Conservation (phyloP, 768 basidiomycete genomes). For the Hericium rajendrae region DNA sequence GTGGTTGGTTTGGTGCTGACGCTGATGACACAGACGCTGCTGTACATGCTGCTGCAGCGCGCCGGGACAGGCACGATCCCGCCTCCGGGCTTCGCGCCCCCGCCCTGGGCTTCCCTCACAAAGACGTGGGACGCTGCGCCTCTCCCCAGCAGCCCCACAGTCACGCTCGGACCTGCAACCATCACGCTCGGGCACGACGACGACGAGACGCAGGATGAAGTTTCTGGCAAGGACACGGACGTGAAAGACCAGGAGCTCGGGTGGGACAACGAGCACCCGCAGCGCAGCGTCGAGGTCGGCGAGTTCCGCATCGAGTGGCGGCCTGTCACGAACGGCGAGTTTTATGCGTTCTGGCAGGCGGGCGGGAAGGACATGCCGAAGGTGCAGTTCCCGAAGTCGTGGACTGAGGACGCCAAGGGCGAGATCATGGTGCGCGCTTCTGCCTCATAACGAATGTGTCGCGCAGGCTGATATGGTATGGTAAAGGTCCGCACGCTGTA, state of each 20-base stretch:
- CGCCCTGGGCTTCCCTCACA: conserved; percentile 57
- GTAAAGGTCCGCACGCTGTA: conserved; percentile 73
- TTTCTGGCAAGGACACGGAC: conserved; percentile 19
- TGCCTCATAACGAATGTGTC: background rate
- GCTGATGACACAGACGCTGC: conserved; percentile 45
- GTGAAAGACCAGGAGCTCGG: conserved; percentile 64
- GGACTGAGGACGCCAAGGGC: conserved; percentile 45
- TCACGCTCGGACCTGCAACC: conserved; percentile 48
- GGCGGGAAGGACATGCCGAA: conserved; percentile 33
- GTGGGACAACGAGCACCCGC: conserved; percentile 92
- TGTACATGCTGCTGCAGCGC: conserved; percentile 90
- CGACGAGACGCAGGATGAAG: conserved; percentile 55
- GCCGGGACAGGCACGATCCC: conserved; percentile 71
- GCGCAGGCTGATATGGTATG: background rate
- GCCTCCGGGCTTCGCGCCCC: conserved; percentile 63
- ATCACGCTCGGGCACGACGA: conserved; percentile 80
- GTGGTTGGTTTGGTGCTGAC: background rate
- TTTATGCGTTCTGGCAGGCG: conserved; percentile 51
- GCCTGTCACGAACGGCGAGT: conserved; percentile 85
- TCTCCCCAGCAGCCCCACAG: conserved; percentile 30
- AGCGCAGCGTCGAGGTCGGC: conserved; percentile 46
- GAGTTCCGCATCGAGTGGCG: conserved; percentile 75
- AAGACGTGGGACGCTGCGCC: conserved; percentile 40
- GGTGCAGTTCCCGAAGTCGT: conserved; percentile 58
- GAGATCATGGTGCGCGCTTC: conserved; percentile 34